Base-by-base conservation (phyloP, 768 basidiomycete species). In the Chalciporus pseudorubinellus region DNA sequence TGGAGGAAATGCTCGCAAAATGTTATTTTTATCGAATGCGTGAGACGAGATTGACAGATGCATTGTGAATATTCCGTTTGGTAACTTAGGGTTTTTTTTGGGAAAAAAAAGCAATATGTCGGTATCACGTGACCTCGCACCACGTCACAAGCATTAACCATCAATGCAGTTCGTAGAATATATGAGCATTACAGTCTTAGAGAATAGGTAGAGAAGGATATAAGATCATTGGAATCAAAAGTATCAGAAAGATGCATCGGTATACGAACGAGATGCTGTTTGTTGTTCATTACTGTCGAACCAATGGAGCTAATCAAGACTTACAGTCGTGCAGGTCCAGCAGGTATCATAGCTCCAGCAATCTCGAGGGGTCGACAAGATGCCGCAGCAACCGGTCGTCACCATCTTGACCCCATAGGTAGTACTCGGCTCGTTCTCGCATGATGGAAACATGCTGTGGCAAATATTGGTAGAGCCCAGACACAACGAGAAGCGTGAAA, bases 401-500 rank as follows among this genome's bases (percentile, higher is more conserved):
- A 29, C 59, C 66, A 54, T 81, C 80, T 50, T 76, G 74, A 18
- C 84, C 86, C 62, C 78, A 78, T 12, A 87, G 56, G 68, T 89
- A 88, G 70, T 86, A 89, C 46, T 74, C 67, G 39, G 79, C 77
- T 26, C 87, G 76, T 7, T 71, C 68, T 42, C 72, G 72, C 67
- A 88, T 77, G 63, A 80, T 73, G 42, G 69, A 62, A 29, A 86
- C 53, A 59, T 87, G 84, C 21, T 74, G 68, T 1, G 87, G 87
- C 44, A 84, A 72, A 70, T 84, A 87, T 63, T 72, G 72, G 64
- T 74, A 72, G 41, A 82, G 55, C 56, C 81, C 82, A 48, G 77
- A 72, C 60, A 74, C 65, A 49, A 87, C 63, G 21, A 85, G 64
- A 44, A 74, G 55, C n/a, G 72, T 60, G 46, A 78, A 60, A 22